Base-by-base conservation (phyloP, 163 green algal species). In the Trebouxia gelatinosa region DNA sequence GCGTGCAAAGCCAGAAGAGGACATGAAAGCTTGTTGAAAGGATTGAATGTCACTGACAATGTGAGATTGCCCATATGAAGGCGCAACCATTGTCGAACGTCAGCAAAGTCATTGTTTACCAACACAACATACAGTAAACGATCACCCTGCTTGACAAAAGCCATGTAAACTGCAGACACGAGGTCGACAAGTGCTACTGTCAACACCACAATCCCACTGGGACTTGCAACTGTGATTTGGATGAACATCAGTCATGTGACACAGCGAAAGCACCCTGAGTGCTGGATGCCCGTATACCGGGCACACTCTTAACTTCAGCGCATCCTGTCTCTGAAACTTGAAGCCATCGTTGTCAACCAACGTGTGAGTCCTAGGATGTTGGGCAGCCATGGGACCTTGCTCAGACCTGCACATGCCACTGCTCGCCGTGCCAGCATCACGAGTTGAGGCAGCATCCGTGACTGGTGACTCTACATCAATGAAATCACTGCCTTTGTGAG, bases 321-420 rank as follows among this genome's bases (percentile, higher is more conserved):
- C 64, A 51, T 72, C 64, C 50, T 35, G 64, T 51, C 6, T 72
- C 19, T 51, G 64, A n/a, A n/a, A n/a, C 37, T 72, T 50, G 26
- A 29, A 29, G 5, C 6, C 64, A 72, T 6, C 6, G 2, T 13
- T 34, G 19, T 34, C 19, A 72, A 51, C 16, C 2, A 32, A 17
- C 29, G 9, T 43, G 32, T 46, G 31, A 31, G 61, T 70, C 32
- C 61, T 39, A 19, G 39, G 43, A 9, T 54, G 43, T 54, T 9
- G 64, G 6, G 35, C 37, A 31, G 0, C n/a, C 21, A 37, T 26
- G 21, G 2, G 23, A 28, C 19, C 19, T 51, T 50, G 35, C 21
- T 37, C 26, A 34, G 64, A 46, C 32, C 6, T 46, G 61, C 61
- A 38, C 0, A n/a, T 46, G 32, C 31, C 43, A 54, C 11, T 54